These are phyloP conservation scores for Carallia brachiata DNA, from an alignment of 345 rosid species.

Conservation along the genomic window DNA sequence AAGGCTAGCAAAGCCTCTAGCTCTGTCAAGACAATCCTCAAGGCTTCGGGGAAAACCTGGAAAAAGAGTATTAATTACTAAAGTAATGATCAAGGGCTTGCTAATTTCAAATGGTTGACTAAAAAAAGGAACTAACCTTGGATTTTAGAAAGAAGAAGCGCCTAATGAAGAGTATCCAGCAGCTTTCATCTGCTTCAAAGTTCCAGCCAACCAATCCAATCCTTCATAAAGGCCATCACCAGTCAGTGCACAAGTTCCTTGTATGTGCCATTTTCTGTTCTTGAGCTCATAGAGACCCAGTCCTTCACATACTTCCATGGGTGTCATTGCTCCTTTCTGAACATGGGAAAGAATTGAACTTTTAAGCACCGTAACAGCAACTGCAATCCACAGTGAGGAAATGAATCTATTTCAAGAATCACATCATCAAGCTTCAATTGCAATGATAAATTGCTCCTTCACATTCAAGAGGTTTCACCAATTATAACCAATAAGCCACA, in stretches of 20 bases:
- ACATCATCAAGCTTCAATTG: too few relatives aligned
- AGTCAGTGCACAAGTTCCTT: conserved; percentile 90
- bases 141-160: conserved; percentile 59
- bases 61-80: background rate
- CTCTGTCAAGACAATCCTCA: conserved; percentile 9
- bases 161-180: conserved; percentile 84
- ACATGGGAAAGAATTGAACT: background rate
- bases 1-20: background rate
- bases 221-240: conserved; percentile 99
- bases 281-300: conserved; percentile 85
- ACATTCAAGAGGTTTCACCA: too few relatives aligned
- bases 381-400: background rate
- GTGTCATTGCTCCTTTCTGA: conserved; percentile 98
- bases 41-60: conserved; percentile 6
- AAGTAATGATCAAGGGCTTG: background rate
- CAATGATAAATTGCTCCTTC: too few relatives aligned
- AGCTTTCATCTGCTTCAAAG: conserved; percentile 82
- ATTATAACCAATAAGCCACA: too few relatives aligned
- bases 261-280: conserved; percentile 99
- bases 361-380: background rate
- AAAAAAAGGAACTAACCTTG: conserved; percentile 28
- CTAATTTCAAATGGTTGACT: background rate
- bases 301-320: conserved; percentile 89
- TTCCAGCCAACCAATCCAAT: conserved; percentile 81
- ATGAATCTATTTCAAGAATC: background rate